Evolutionary conservation across 1,139 yeast genomes (phyloP).

Genomic region (Saccharomyces hybrid): DNA sequence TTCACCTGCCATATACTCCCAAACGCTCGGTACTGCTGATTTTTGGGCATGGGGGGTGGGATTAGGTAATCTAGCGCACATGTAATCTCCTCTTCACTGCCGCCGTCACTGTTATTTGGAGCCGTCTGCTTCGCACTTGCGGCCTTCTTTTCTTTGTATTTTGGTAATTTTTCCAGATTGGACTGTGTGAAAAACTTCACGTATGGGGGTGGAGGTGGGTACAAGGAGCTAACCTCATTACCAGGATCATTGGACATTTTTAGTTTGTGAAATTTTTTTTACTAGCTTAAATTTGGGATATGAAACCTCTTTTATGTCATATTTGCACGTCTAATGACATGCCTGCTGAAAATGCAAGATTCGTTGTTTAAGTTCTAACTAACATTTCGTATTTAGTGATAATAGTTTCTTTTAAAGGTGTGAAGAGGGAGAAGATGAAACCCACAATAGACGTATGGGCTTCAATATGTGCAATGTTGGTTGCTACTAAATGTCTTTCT

Average conservation of each 20-base stretch:
- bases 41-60: constrained; percentile 60
- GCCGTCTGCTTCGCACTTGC: not conserved
- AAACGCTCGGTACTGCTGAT: constrained; percentile 62
- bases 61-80: constrained; percentile 42
- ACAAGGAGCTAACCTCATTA: constrained; percentile 48
- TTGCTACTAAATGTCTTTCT: not conserved
- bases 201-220: constrained; percentile 83
- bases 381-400: not conserved
- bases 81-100: constrained; percentile 11
- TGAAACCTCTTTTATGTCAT: not conserved
- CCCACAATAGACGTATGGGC: not conserved
- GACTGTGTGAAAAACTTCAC: constrained; percentile 59
- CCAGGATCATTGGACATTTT: constrained; percentile 15
- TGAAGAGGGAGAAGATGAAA: not conserved
- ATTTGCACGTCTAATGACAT: not conserved
- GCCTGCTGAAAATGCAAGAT: not conserved
- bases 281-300: not conserved
- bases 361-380: not conserved
- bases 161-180: constrained; percentile 39
- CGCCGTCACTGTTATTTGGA: constrained; percentile 4
- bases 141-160: constrained; percentile 18
- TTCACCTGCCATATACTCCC: constrained; percentile 73
- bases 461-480: not conserved
- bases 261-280: not conserved
- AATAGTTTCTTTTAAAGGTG: not conserved